Percentiles rank a stretch among this genome's conserved stretches.
These are phyloP conservation scores for Penicillium malachiteum DNA, from an alignment of 495 filamentous ascomycete species.

Conservation along the genomic window DNA sequence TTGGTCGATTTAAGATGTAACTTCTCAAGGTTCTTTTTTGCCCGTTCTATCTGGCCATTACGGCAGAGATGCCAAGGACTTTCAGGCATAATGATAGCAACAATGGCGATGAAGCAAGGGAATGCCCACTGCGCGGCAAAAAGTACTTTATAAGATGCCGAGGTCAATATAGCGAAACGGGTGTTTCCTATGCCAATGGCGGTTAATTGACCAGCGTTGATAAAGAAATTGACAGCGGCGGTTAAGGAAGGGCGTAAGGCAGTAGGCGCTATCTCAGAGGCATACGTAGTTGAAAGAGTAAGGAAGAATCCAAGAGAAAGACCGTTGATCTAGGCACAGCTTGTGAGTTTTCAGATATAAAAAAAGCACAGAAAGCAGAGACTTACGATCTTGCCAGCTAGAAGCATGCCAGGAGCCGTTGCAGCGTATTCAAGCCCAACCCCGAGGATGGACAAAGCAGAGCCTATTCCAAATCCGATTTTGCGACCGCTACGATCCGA, in stretches of 20 bases:
- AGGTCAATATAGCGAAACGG: neutral
- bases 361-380: neutral
- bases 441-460: neutral
- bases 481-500: constrained; percentile 5
- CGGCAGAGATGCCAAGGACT: constrained; percentile 8
- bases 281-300: constrained; percentile 2
- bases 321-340: constrained; percentile 5
- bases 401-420: constrained; percentile 2
- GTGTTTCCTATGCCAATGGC: constrained; percentile 8
- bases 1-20: neutral
- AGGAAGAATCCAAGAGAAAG: constrained; percentile 9
- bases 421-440: constrained; percentile 11
- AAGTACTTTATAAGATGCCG: constrained; percentile 4
- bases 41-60: neutral
- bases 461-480: constrained; percentile 4
- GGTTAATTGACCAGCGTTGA: constrained; percentile 6
- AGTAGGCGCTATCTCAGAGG: constrained; percentile 6
- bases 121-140: constrained; percentile 13
- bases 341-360: neutral
- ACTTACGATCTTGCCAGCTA: constrained; percentile 10
- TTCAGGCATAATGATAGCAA: constrained; percentile 2
- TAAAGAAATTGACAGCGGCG: constrained; percentile 10
- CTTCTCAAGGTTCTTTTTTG: constrained; percentile 1
- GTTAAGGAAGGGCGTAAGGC: constrained; percentile 5
- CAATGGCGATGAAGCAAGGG: constrained; percentile 4